Conservation (phyloP, 495 filamentous ascomycete genomes). For the Barbatosphaeria neglecta region DNA sequence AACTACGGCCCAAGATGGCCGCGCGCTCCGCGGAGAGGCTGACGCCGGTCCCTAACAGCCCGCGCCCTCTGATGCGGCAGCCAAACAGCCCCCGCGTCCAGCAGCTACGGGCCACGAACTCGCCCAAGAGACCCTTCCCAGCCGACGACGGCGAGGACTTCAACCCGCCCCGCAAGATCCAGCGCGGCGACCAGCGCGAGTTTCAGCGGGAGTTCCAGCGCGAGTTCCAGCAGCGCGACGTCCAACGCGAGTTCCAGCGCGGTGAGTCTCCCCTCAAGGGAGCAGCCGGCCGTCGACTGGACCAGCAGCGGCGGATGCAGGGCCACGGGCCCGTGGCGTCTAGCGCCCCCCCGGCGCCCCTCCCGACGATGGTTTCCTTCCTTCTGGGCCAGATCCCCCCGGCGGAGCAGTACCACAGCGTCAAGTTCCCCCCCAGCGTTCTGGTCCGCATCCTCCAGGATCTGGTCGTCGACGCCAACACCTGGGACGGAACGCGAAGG, state of each 20-base stretch:
- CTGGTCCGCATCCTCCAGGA: slow-evolving; percentile 64
- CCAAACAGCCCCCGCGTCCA: slow-evolving; percentile 35
- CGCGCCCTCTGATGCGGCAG: slow-evolving; percentile 23
- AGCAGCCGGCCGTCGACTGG: slow-evolving; percentile 66
- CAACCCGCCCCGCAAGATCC: slow-evolving; percentile 60
- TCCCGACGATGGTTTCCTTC: slow-evolving; percentile 73
- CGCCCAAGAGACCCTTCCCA: slow-evolving; percentile 64
- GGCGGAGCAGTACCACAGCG: slow-evolving; percentile 55
- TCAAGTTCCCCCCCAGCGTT: slow-evolving; percentile 53
- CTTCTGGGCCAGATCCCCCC: slow-evolving; percentile 73
- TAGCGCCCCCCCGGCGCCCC: slow-evolving; percentile 23
- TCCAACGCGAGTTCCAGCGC: slow-evolving; percentile 33
- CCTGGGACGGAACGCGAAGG: slow-evolving; percentile 26
- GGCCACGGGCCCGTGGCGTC: slow-evolving; percentile 28
- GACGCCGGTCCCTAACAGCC: slow-evolving; percentile 42
- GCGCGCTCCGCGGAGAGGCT: slow-evolving; percentile 41
- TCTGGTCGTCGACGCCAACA: slow-evolving; percentile 49
- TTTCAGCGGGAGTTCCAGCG: no score
- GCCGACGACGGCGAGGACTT: slow-evolving; percentile 62
- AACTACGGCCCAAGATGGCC: slow-evolving; percentile 53
- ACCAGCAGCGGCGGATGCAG: slow-evolving; percentile 58
- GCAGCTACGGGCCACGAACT: slow-evolving; percentile 45
- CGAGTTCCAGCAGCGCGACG: slow-evolving; percentile 18
- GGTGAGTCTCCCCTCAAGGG: slow-evolving; percentile 83
- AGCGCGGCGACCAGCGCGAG: slow-evolving; percentile 16